Base-by-base conservation (phyloP, 225 moss, liverwort and hornwort species). In the Bryum argenteum region DNA sequence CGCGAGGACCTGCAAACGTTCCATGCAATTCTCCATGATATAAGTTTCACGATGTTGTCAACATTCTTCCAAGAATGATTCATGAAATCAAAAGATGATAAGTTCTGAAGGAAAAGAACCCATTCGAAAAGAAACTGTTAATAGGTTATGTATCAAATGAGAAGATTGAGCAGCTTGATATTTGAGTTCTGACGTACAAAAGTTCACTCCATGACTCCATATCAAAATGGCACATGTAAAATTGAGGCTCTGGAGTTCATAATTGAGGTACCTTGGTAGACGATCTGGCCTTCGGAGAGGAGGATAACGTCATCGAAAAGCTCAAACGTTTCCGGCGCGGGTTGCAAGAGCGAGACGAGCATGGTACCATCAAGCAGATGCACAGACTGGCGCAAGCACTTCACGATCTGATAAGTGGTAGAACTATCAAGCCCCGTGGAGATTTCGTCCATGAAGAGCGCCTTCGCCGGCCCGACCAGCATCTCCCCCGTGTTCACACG, bases 401-500 rank as follows among this genome's bases (percentile, higher is more conserved):
- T 94, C 39, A 94, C 90, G 70, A 94, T 94, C 71, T 91, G 91
- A 61, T 77, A 89, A 0, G 91, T 93, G 10, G 93, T 93, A 37
- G 93, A 91, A 37, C 91, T 91, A 74, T 93, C 93, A 9, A 93
- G 67, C 9, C 93, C 93, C 0, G 93, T 91, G 1, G 91, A 91
- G 20, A 93, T 93, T 69, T 93, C 93, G 67, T 93, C 93, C 93
- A 93, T 93, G 70, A 93, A 93, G n/a, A 93, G 69, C 50, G 93
- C 93, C 73, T 89, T 91, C 24, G 93, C 84, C 16, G 93, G 93
- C 2, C 93, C 93, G 15, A 93, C 93, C 11, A 93, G 47, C 87
- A 93, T 93, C 76, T 93, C 47, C 41, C 85, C 85, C 20, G 86
- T 80, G 17, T 83, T 87, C 20, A 87, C 86, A 0, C 86, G 80